phyloP scores from a whole-genome alignment of 345 rosid species.

The Ricinus communis region DNA sequence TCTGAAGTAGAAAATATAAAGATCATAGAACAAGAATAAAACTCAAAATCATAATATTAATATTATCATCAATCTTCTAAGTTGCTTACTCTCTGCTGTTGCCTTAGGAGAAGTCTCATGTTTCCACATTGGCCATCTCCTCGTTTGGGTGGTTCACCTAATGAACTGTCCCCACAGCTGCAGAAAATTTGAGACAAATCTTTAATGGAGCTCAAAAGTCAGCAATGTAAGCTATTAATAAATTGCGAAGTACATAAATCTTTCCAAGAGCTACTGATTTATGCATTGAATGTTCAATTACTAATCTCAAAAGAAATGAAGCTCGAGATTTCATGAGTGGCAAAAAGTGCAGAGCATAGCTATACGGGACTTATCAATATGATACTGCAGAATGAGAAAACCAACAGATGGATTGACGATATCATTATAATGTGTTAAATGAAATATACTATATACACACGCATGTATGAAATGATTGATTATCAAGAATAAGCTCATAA shows the following conservation, averaged over 20 bases:
- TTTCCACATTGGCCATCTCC: conserved; percentile 83
- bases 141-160: conserved; percentile 64
- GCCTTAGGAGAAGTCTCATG: conserved; percentile 77
- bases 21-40: conserved; percentile 5
- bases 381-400: background rate
- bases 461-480: background rate
- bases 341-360: background rate
- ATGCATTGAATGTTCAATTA: conserved; percentile 2
- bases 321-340: background rate
- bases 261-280: background rate
- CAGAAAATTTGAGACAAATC: conserved; percentile 17
- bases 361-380: background rate
- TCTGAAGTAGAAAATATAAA: conserved; percentile 43
- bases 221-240: conserved; percentile 1
- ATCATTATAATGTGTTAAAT: too few relatives aligned
- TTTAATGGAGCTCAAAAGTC: too few relatives aligned
- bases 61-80: conserved; percentile 4
- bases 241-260: background rate
- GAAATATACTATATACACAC: too few relatives aligned
- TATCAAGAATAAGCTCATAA: background rate
- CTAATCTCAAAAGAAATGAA: background rate
- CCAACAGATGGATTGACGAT: background rate
- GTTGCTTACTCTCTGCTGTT: conserved; percentile 69
- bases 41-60: background rate
- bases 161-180: conserved; percentile 79